phyloP scores from a whole-genome alignment of 2,329 filamentous ascomycete species.

The Sporothrix humicola region DNA sequence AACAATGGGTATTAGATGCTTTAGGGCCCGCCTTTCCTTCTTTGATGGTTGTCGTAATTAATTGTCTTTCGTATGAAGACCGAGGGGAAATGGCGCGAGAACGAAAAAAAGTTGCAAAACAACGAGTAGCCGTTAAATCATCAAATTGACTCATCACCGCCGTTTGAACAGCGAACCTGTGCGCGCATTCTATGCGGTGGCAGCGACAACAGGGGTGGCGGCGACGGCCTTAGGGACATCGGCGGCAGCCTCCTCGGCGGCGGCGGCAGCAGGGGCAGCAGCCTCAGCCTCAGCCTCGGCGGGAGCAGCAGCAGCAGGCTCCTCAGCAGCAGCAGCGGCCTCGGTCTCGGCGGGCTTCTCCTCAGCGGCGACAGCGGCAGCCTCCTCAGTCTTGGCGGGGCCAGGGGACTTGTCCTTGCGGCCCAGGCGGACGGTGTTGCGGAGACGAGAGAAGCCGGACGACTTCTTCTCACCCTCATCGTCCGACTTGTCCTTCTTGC shows the following conservation, averaged over 20 bases:
- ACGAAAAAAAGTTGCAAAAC: conserved; percentile 25
- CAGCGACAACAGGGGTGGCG: conserved; percentile 56
- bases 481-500: conserved; percentile 78
- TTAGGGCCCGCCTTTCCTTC: conserved; percentile 33
- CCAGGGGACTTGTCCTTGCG: conserved; percentile 54
- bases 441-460: conserved; percentile 65
- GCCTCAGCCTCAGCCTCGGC: conserved; percentile 43
- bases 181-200: conserved; percentile 54
- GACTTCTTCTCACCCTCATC: conserved; percentile 68
- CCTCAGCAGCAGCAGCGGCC: conserved; percentile 45
- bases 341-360: conserved; percentile 42
- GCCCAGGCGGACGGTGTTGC: conserved; percentile 60
- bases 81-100: background rate
- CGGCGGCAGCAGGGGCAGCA: conserved; percentile 41
- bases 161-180: conserved; percentile 32
- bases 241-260: conserved; percentile 42
- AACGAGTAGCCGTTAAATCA: conserved; percentile 35
- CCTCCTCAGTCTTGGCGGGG: conserved; percentile 49
- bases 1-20: conserved; percentile 32
- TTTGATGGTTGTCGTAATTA: conserved; percentile 29
- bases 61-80: background rate
- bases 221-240: conserved; percentile 47
- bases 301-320: conserved; percentile 43
- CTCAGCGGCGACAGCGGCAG: conserved; percentile 47
- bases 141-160: conserved; percentile 38